Conservation (phyloP, 176 grass and related monocot species). For the Oryza officinalis region DNA sequence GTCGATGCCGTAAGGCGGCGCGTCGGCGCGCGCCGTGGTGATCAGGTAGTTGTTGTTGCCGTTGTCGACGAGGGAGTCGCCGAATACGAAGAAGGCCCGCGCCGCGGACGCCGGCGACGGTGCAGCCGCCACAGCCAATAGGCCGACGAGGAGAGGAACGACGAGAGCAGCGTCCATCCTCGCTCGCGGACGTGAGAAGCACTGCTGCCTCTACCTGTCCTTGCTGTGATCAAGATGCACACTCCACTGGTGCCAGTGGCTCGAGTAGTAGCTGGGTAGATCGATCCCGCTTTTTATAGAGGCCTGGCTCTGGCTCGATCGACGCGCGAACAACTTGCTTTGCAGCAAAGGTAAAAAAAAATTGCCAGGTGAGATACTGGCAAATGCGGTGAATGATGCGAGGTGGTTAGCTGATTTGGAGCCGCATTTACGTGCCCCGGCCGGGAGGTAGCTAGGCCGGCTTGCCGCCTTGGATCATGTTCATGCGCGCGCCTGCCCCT, state of each 20-base stretch:
- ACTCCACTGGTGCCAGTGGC: neutral
- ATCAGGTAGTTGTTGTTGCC: constrained; percentile 95
- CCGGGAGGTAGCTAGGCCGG: neutral
- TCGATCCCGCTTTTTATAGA: constrained; percentile 16
- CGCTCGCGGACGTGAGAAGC: neutral
- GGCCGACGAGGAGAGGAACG: constrained; percentile 4
- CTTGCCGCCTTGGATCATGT: constrained; percentile 46
- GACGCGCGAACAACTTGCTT: neutral
- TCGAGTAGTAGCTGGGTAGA: neutral
- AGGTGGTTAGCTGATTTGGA: constrained; percentile 41
- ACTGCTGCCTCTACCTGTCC: no score
- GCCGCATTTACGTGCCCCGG: constrained; percentile 11
- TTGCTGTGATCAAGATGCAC: neutral
- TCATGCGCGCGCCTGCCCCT: constrained; percentile 30
- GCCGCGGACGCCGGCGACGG: constrained; percentile 45
- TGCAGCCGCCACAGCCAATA: constrained; percentile 15
- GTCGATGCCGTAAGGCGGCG: constrained; percentile 91
- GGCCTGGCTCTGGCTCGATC: neutral
- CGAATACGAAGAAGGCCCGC: constrained; percentile 95
- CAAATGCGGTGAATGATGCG: constrained; percentile 38
- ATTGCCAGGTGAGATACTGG: neutral
- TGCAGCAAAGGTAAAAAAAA: neutral
- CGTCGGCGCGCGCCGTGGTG: constrained; percentile 83
- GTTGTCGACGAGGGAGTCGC: constrained; percentile 93
- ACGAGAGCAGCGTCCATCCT: constrained; percentile 30